Percentiles rank a stretch among this genome's conserved stretches.
These are phyloP conservation scores for Galerina marginata DNA, from an alignment of 768 basidiomycete species.

Conservation along the genomic window DNA sequence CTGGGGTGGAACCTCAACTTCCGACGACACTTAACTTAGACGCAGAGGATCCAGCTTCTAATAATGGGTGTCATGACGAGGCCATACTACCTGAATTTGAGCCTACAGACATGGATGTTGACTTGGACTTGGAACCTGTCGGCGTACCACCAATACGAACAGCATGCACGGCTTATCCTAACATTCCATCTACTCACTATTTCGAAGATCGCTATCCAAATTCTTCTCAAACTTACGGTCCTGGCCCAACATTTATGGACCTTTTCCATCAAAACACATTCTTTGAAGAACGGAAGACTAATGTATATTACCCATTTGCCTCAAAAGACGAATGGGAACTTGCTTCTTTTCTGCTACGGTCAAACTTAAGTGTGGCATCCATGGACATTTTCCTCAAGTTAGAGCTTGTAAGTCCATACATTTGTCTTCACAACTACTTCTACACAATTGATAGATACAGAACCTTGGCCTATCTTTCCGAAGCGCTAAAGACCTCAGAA, in stretches of 20 bases:
- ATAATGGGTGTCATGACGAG: not conserved
- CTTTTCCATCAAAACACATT: constrained; percentile 29
- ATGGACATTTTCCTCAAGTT: constrained; percentile 34
- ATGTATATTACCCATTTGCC: constrained; percentile 38
- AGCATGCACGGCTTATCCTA: too few relatives aligned
- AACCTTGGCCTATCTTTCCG: constrained; percentile 27
- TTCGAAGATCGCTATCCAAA: constrained; percentile 5
- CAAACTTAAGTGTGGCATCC: constrained; percentile 32
- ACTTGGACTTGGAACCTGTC: not conserved
- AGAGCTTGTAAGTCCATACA: constrained; percentile 26
- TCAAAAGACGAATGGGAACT: constrained; percentile 38
- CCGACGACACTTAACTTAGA: not conserved
- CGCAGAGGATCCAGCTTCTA: not conserved
- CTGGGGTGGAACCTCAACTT: too few relatives aligned
- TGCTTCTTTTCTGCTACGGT: constrained; percentile 31
- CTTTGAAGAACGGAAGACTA: constrained; percentile 21
- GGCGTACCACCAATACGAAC: not conserved
- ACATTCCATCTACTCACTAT: not conserved
- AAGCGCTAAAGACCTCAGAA: constrained; percentile 31
- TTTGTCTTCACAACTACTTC: too few relatives aligned
- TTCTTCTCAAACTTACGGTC: constrained; percentile 14
- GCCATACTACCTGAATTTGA: not conserved
- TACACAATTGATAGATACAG: constrained; percentile 10
- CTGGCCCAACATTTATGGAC: constrained; percentile 30
- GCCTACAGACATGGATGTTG: not conserved